A percentile compares a stretch with the other conserved stretches of the same genome.
phyloP scores from a whole-genome alignment of 768 basidiomycete species.

The Tubosaeta brunneosetosa region DNA sequence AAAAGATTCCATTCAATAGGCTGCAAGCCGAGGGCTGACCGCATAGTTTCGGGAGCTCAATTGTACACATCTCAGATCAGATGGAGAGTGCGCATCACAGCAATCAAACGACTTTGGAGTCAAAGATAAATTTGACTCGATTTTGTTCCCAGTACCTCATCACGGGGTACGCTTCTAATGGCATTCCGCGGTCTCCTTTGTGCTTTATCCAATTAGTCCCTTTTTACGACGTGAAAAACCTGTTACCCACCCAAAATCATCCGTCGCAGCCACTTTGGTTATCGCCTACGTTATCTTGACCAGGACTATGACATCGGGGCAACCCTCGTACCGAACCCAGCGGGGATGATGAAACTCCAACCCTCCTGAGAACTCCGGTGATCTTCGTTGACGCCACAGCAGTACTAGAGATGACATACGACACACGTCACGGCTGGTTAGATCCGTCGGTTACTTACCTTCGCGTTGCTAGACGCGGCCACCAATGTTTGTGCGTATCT shows the following conservation, averaged over 20 bases:
- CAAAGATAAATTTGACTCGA: background rate
- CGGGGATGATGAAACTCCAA: conserved; percentile 6
- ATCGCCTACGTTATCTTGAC: conserved; percentile 1
- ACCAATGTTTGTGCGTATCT: background rate
- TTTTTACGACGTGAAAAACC: background rate
- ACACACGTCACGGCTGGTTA: background rate
- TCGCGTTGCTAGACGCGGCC: background rate
- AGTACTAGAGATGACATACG: background rate
- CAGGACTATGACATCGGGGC: background rate
- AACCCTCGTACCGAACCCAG: background rate
- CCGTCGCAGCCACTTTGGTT: background rate
- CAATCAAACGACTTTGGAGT: background rate
- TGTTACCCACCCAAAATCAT: background rate
- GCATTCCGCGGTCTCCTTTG: background rate
- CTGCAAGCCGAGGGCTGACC: background rate
- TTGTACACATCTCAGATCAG: background rate
- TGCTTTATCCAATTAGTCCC: background rate
- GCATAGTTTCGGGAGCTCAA: background rate
- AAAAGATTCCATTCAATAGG: too few relatives aligned
- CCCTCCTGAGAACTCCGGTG: conserved; percentile 1
- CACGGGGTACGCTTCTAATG: background rate
- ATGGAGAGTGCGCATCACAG: background rate
- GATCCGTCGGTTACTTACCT: background rate
- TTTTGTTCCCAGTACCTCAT: background rate
- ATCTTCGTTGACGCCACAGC: conserved; percentile 1